Conservation (phyloP, 495 filamentous ascomycete genomes). For the Emericellopsis terricola region DNA sequence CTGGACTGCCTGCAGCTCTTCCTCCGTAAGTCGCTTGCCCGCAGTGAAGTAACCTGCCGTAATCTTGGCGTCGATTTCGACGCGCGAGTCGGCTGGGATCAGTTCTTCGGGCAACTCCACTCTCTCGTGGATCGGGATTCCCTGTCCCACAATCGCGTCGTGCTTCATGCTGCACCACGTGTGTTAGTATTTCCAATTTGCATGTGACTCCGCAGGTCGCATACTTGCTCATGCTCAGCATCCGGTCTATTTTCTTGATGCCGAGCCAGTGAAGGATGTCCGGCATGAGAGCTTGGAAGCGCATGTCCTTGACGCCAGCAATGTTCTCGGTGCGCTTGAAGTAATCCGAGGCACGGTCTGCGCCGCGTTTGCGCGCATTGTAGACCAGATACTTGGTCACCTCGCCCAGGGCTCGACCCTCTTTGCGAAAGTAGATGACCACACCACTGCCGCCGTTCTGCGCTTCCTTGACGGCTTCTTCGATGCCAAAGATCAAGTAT, state of each 20-base stretch:
- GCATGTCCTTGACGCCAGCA: conserved; percentile 94
- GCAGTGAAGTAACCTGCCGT: conserved; percentile 80
- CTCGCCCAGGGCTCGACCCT: conserved; percentile 88
- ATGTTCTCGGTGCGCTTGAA: conserved; percentile 95
- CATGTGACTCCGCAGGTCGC: too few relatives aligned
- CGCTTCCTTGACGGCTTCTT: conserved; percentile 91
- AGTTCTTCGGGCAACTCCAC: conserved; percentile 85
- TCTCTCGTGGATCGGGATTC: conserved; percentile 85
- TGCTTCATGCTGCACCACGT: conserved; percentile 66
- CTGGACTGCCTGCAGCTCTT: conserved; percentile 68
- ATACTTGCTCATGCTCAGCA: conserved; percentile 96
- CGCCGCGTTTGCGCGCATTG: conserved; percentile 77
- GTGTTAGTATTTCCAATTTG: too few relatives aligned
- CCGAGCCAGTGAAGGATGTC: conserved; percentile 97
- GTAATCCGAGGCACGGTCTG: conserved; percentile 87
- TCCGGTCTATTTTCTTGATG: conserved; percentile 95
- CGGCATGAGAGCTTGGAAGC: conserved; percentile 98
- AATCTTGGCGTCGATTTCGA: conserved; percentile 98
- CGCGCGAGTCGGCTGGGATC: conserved; percentile 87
- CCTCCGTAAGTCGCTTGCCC: conserved; percentile 72
- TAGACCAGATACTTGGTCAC: conserved; percentile 88
- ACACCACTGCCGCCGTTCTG: conserved; percentile 90
- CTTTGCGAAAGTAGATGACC: conserved; percentile 98
- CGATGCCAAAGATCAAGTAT: conserved; percentile 91
- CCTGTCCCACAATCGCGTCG: conserved; percentile 91